Evolutionary conservation across 1,284 basidiomycete genomes (phyloP), one percentile per base, ranked within the genome.

Genomic region (Naganishia liquefaciens): DNA sequence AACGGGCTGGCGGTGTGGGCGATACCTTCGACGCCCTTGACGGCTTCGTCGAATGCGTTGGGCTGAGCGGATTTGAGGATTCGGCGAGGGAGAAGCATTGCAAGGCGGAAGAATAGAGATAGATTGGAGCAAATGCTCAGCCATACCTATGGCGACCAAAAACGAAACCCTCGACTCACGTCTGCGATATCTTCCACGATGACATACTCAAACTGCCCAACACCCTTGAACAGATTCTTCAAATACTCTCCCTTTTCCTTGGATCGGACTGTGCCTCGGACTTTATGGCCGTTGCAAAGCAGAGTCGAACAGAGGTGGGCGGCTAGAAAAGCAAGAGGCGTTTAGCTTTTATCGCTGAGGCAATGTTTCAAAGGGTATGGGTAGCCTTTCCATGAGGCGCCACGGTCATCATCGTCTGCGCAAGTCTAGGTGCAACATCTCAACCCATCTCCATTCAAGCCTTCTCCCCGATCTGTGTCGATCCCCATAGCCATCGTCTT

Each of bases 1-100:
- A 76, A 76, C 40, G 61, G 62, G 30, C 53, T 53, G 2, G 71
- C 70, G 51, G 70, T 69, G 64, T 78, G 76, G 1, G 74, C 76
- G 9, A 89, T 84, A 5, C 80, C 87, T 68, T 86, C 83, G 0
- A 88, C 84, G 1, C 81, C 86, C 72, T 85, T 84, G 40, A 89
- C 85, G 1, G 85, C 86, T 47, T 87, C 84, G 70, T 88, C 86
- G 69, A 88, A 89, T 2, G 84, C 85, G n/a, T 84, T 85, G 10
- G 83, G 81, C 84, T 85, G 10, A 19, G 23, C 7, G 11, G n/a
- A 11, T 58, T 52, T 60, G 19, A 53, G 37, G 13, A 44, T 27
- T 33, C 9, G 17, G 15, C 28, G 33, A 43, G 43, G 23, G 11
- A 13, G 19, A 9, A 55, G 39, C n/a, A 43, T 7, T 58, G 27